Base-by-base conservation (phyloP, 1,139 yeast species). In the Keqinozyma sinolaborantium region DNA sequence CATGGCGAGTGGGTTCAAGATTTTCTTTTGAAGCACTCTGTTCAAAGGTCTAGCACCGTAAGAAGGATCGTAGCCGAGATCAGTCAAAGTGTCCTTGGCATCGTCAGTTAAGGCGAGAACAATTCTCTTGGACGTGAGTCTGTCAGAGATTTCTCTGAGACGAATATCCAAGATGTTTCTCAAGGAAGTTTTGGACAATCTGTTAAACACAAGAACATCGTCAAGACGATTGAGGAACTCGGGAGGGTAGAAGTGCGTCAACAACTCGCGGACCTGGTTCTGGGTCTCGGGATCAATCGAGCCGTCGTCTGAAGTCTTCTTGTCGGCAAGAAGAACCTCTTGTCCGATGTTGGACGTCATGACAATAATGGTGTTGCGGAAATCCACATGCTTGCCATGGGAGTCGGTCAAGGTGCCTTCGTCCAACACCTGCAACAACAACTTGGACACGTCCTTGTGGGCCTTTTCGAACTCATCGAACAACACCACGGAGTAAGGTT, bases 381-480 rank as follows among this genome's bases (percentile, higher is more conserved):
- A 92, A 57, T 92, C 97, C 35, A 92, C 86, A 47, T 83, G 85
- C 36, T 87, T 84, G 20, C 98, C 98, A 50, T 88, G 95, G 5
- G 95, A 83, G 53, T 92, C 98, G 0, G 97, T 90, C 44, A 92
- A 69, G 33, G 83, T 77, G 33, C 98, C 98, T 56, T 92, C 98
- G 58, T 92, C 98, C 34, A 92, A 67, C 0, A 92, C 97, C 58
- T 92, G 98, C 35, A 92, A 64, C 35, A 92, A 64, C 29, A 92
- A 72, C 54, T 92, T 92, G 16, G 95, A 80, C 18, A 92, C 83
- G 58, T 92, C 98, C 4, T 90, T 84, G 53, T 92, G 97, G 0
- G 98, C 97, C 58, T 92, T 92, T 51, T 92, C 98, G 57, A 92
- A 85, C 60, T 92, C 98, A 59, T 92, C 98, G 57, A 92, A 92